Evolutionary conservation across 2,329 filamentous ascomycete species (phyloP), one percentile per base, ranked within the genome.

Genomic region (Colletotrichum abscissum): DNA sequence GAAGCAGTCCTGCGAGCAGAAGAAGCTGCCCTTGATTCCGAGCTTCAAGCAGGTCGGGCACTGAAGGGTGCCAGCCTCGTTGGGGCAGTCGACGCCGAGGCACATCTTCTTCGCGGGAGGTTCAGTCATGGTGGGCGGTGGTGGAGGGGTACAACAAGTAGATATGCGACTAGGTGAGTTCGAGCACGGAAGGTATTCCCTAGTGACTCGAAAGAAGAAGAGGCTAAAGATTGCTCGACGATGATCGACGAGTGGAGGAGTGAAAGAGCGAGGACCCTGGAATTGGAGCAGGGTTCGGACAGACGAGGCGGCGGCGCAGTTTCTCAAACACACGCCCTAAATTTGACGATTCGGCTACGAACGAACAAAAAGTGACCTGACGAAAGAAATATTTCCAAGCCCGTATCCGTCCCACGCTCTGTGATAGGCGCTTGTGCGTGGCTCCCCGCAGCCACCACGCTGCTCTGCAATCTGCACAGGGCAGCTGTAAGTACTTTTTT

Each of bases 1-100:
- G 86, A 99, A 99, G 88, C 97, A 99, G 78, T 98, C 97, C 84
- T 99, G 97, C 33, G 95, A 95, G 87, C 97, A 99, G 86, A 98
- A 99, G 85, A 92, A 98, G 86, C 95, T 97, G 80, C 97, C 94
- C 81, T 95, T 92, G 78, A 92, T 92, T 67, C 93, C 94, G 57
- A 95, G 87, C 85, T 98, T 98, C 79, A 98, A 88, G 82, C 97
- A 99, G 63, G 94, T 98, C 67, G 97, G 97, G 84, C 97, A 99
- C 83, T 98, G 95, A 59, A 99, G 86, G 67, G 92, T 88, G 74
- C 94, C 92, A 70, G 95, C 95, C 76, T 96, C 92, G 76, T 98
- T 98, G 54, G 90, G 88, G 87, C 97, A 99, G 82, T 97, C 94
- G 72, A 88, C 88, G 62, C 97, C 94, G 67, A 92, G 87, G 82